Evolutionary conservation across 192 early-diverging fungal genomes (phyloP), one percentile per base, ranked within the genome.

Genomic region (Umbelopsis sp.): DNA sequence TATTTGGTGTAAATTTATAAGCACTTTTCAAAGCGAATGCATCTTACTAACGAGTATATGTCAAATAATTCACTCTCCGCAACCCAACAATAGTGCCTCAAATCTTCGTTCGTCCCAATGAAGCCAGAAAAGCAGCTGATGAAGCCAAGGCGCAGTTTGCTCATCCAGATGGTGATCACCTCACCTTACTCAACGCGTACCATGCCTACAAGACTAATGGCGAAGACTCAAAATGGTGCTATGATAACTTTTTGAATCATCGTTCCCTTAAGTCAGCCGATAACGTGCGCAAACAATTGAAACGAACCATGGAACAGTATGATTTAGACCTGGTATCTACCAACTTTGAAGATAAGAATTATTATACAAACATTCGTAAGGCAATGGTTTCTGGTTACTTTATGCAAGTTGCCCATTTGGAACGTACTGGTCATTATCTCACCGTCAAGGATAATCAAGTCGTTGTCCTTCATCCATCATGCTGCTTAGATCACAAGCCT

Each of bases 331-430:
- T 96, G 38, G 72, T 90, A 24, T 92, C 90, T 7, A 91, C 89
- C 17, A 77, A 86, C 26, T 93, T 92, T 78, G 88, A 89, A 71
- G 89, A 90, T 70, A 77, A 82, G 49, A 74, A 77, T 8, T 98
- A 95, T 65, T 97, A 95, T 77, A 84, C 82, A 10, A 94, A 95
- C 67, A 97, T 99, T 69, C 88, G 96, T 54, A 91, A 89, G 77
- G 95, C 97, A 16, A 79, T 99, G 62, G 85, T 90, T 0, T 83
- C 96, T 25, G 98, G 98, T 32, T 98, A 93, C 85, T 99, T 97
- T 82, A 99, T 98, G 98, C 96, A 98, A 79, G 96, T 97, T 8
- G 98, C 94, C 3, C 95, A 98, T 81, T 79, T 93, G 69, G 96
- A 97, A 71, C 85, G 91, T 50, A 95, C 94, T 1, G 89, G 90